Evolutionary conservation across 2,329 filamentous ascomycete species (phyloP).

Genomic region (Aphanoascus verrucosus): DNA sequence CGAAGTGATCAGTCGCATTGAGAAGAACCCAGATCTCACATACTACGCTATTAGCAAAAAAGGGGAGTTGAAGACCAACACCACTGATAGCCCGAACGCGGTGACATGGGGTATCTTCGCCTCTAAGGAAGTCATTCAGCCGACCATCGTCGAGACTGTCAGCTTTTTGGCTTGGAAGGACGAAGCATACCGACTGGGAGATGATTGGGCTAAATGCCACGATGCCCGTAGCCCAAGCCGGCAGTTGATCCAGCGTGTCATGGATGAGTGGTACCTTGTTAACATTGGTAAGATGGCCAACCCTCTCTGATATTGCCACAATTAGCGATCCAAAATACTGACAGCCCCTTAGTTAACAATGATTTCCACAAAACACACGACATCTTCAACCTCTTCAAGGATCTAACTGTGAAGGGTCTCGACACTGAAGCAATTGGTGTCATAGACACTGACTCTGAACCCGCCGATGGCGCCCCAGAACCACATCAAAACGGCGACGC

Average conservation of each 20-base stretch:
- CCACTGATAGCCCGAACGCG: conserved; percentile 79
- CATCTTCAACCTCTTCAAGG: conserved; percentile 79
- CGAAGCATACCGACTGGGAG: conserved; percentile 83
- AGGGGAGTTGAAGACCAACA: conserved; percentile 74
- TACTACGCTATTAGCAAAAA: conserved; percentile 87
- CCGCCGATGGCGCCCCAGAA: conserved; percentile 10
- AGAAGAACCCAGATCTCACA: conserved; percentile 68
- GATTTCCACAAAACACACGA: conserved; percentile 79
- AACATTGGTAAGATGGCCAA: conserved; percentile 65
- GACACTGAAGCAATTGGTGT: conserved; percentile 22
- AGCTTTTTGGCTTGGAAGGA: conserved; percentile 98
- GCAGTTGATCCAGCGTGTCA: conserved; percentile 66
- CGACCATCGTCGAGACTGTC: conserved; percentile 96
- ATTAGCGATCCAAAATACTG: conserved; percentile 14
- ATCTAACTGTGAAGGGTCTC: conserved; percentile 42
- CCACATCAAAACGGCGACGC: conserved; percentile 1
- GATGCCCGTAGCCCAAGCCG: conserved; percentile 65
- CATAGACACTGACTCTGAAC: background rate
- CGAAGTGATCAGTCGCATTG: conserved; percentile 66
- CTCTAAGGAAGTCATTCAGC: conserved; percentile 98
- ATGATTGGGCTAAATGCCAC: conserved; percentile 91
- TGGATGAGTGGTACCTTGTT: conserved; percentile 85
- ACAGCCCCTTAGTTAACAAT: conserved; percentile 67
- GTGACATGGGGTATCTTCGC: conserved; percentile 99
- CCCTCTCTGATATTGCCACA: too few species aligned